A percentile compares a stretch with the other conserved stretches of the same genome.
Conservation (phyloP, 2,329 filamentous ascomycete genomes). For the Aureobasidium musti region DNA sequence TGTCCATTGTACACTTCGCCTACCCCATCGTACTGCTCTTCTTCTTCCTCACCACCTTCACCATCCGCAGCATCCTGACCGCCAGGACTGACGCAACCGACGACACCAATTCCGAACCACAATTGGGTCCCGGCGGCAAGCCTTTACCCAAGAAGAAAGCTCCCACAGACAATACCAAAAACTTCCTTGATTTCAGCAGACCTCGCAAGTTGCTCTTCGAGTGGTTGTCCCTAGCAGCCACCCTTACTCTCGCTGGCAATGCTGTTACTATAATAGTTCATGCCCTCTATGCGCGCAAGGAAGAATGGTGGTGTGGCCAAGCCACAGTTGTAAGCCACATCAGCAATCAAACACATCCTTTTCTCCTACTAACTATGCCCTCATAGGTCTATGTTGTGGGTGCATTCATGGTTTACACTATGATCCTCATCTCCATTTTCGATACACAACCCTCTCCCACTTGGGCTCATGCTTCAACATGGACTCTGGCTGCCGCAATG, state of each 20-base stretch:
- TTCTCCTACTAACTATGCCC: slow-evolving; percentile 22
- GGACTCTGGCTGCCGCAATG: slow-evolving; percentile 70
- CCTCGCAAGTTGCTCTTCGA: slow-evolving; percentile 71
- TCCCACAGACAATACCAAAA: slow-evolving; percentile 45
- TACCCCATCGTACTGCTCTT: slow-evolving; percentile 66
- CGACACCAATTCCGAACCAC: slow-evolving; percentile 46
- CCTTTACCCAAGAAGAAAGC: slow-evolving; percentile 69
- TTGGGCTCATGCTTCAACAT: slow-evolving; percentile 75
- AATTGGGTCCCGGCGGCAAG: slow-evolving; percentile 83
- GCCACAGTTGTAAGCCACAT: slow-evolving; percentile 65
- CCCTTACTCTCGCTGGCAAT: slow-evolving; percentile 75
- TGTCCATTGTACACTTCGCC: slow-evolving; percentile 56
- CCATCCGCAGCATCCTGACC: slow-evolving; percentile 60
- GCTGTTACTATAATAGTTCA: slow-evolving; percentile 72
- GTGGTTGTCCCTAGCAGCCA: slow-evolving; percentile 69
- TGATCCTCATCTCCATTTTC: slow-evolving; percentile 82
- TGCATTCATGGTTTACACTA: slow-evolving; percentile 82
- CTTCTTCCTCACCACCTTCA: slow-evolving; percentile 65
- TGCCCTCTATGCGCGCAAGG: slow-evolving; percentile 64
- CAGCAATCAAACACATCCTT: neutral
- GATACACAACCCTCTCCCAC: slow-evolving; percentile 82
- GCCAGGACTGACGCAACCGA: slow-evolving; percentile 51
- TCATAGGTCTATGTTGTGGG: slow-evolving; percentile 79
- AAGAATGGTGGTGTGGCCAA: slow-evolving; percentile 82
- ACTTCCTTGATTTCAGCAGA: slow-evolving; percentile 62